Evolutionary conservation across 306 rosid species (phyloP).

Genomic region (Cucumis hystrix): DNA sequence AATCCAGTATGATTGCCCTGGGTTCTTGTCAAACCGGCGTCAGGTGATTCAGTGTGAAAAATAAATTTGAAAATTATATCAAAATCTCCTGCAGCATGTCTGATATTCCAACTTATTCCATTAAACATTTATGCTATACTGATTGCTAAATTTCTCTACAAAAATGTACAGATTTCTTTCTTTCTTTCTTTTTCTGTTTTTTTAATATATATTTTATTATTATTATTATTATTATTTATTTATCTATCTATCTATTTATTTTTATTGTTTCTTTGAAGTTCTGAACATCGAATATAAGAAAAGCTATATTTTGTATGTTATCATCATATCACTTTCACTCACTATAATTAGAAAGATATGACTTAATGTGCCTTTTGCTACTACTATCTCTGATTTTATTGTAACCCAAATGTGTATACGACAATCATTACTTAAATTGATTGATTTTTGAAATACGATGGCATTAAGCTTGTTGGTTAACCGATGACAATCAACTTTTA

Average conservation of each 20-base stretch:
- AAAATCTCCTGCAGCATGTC: background rate
- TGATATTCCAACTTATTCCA: background rate
- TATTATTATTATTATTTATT: too few species aligned
- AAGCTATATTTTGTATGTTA: background rate
- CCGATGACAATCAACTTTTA: background rate
- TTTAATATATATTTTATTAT: too few species aligned
- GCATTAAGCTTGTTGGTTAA: background rate
- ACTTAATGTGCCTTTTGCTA: slow-evolving; percentile 1
- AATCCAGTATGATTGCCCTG: slow-evolving; percentile 92
- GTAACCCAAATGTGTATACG: background rate
- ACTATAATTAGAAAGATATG: background rate
- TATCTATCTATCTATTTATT: too few species aligned
- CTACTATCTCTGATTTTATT: background rate
- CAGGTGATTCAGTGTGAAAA: slow-evolving; percentile 44
- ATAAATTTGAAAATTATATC: background rate
- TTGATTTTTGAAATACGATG: background rate
- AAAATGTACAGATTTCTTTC: background rate
- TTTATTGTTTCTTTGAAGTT: background rate
- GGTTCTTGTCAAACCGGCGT: slow-evolving; percentile 75
- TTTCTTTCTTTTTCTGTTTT: background rate
- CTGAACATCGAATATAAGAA: background rate
- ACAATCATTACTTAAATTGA: background rate
- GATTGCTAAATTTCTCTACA: background rate
- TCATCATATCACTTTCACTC: background rate
- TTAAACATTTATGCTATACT: background rate